These are phyloP conservation scores for Chalciporus sphaerocephalus DNA, from an alignment of 768 basidiomycete species.

Conservation along the genomic window DNA sequence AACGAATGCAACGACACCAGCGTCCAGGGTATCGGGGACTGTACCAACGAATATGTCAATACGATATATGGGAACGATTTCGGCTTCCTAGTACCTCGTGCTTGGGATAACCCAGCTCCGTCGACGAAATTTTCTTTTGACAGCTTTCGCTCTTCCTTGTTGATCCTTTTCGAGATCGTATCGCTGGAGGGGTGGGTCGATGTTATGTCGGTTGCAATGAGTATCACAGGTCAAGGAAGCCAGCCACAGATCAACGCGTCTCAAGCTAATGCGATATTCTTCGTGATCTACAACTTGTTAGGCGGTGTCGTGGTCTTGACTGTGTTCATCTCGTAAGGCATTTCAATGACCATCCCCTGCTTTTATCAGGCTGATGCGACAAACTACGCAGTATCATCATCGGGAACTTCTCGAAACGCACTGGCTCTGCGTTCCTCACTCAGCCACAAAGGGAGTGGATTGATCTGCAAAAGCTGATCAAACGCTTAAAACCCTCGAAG, in stretches of 20 bases:
- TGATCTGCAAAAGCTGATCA: slow-evolving; percentile 84
- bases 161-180: slow-evolving; percentile 95
- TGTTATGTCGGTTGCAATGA: slow-evolving; percentile 78
- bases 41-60: slow-evolving; percentile 69
- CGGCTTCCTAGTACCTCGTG: slow-evolving; percentile 72
- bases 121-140: slow-evolving; percentile 89
- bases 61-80: slow-evolving; percentile 59
- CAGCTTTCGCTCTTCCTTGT: slow-evolving; percentile 71
- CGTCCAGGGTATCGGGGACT: slow-evolving; percentile 52
- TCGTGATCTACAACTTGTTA: slow-evolving; percentile 85
- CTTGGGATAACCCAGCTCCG: slow-evolving; percentile 84
- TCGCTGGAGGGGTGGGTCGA: slow-evolving; percentile 97
- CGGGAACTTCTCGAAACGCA: slow-evolving; percentile 83
- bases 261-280: slow-evolving; percentile 85
- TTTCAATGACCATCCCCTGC: neutral
- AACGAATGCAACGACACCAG: slow-evolving; percentile 76
- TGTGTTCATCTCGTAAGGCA: slow-evolving; percentile 77
- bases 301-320: slow-evolving; percentile 89
- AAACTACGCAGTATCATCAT: slow-evolving; percentile 87
- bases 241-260: slow-evolving; percentile 73
- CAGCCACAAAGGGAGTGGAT: slow-evolving; percentile 91
- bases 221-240: slow-evolving; percentile 61
- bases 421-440: slow-evolving; percentile 83
- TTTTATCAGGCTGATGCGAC: slow-evolving; percentile 10
- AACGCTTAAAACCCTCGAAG: slow-evolving; percentile 80